Evolutionary conservation across 495 filamentous ascomycete species (phyloP).

Genomic region (Glutinoglossum americanum): DNA sequence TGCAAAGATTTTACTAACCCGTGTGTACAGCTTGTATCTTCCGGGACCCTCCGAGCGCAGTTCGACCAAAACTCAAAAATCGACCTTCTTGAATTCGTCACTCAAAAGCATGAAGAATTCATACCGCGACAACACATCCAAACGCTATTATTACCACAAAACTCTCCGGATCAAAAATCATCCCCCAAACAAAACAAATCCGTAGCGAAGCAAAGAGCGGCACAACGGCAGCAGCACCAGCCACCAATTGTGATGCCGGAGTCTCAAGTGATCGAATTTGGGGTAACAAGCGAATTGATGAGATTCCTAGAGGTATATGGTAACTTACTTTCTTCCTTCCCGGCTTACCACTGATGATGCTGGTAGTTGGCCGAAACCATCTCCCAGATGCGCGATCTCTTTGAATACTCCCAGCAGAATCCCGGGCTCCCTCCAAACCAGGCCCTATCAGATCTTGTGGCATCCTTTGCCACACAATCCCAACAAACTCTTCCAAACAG

Average conservation of each 20-base stretch:
- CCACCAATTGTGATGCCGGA: conserved; percentile 5
- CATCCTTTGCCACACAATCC: conserved; percentile 8
- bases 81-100: conserved; percentile 14
- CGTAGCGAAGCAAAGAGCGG: conserved; percentile 7
- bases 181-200: conserved; percentile 21
- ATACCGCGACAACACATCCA: conserved; percentile 12
- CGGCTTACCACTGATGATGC: not conserved
- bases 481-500: conserved; percentile 1
- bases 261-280: conserved; percentile 5
- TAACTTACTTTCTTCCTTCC: not conserved
- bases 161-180: conserved; percentile 12
- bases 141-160: conserved; percentile 7
- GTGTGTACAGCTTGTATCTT: conserved; percentile 7
- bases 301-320: conserved; percentile 4
- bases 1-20: not conserved
- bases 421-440: conserved; percentile 12
- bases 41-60: conserved; percentile 14
- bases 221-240: conserved; percentile 10
- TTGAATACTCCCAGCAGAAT: conserved; percentile 16
- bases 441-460: conserved; percentile 14
- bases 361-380: conserved; percentile 20
- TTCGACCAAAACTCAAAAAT: conserved; percentile 14
- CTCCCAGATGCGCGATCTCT: conserved; percentile 16
- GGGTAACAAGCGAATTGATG: conserved; percentile 4
- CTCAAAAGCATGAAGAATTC: conserved; percentile 13